A percentile compares a stretch with the other conserved stretches of the same genome.
Conservation (phyloP, 306 rosid genomes). For the Calophaca sinica region DNA sequence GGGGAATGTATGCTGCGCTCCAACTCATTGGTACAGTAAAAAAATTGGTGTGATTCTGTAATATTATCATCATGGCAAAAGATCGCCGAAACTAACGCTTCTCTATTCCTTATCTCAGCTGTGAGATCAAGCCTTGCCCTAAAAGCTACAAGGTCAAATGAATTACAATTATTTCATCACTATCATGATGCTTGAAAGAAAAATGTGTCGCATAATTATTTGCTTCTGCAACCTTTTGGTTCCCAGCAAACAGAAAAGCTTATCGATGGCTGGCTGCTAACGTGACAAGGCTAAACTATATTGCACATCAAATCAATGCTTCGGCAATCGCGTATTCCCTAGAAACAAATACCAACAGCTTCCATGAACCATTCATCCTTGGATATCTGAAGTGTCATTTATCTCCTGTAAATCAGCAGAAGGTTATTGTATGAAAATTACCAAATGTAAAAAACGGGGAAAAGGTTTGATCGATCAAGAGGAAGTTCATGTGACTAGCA, state of each 20-base stretch:
- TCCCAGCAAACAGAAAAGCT: constrained; percentile 35
- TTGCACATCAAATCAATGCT: constrained; percentile 26
- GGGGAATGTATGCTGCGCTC: too few relatives aligned
- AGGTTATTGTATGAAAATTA: constrained; percentile 4
- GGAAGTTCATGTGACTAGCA: not conserved
- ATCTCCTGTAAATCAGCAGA: constrained; percentile 61
- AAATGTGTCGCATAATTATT: constrained; percentile 24
- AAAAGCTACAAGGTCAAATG: constrained; percentile 13
- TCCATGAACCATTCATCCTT: constrained; percentile 36
- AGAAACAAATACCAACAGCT: constrained; percentile 23
- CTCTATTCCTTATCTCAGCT: constrained; percentile 37
- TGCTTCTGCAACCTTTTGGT: constrained; percentile 44
- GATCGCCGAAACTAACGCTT: constrained; percentile 11
- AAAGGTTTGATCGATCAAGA: constrained; percentile 18
- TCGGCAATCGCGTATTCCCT: constrained; percentile 8
- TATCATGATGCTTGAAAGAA: constrained; percentile 18
- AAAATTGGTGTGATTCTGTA: constrained; percentile 15
- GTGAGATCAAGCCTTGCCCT: constrained; percentile 39
- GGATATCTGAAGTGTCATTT: constrained; percentile 54
- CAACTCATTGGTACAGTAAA: too few relatives aligned
- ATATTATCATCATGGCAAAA: not conserved
- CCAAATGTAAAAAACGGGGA: not conserved
- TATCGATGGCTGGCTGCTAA: constrained; percentile 39
- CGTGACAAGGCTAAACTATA: constrained; percentile 27
- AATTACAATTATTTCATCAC: constrained; percentile 31